Evolutionary conservation across 2,329 filamentous ascomycete genomes (phyloP).

Genomic region (Cytospora mali): DNA sequence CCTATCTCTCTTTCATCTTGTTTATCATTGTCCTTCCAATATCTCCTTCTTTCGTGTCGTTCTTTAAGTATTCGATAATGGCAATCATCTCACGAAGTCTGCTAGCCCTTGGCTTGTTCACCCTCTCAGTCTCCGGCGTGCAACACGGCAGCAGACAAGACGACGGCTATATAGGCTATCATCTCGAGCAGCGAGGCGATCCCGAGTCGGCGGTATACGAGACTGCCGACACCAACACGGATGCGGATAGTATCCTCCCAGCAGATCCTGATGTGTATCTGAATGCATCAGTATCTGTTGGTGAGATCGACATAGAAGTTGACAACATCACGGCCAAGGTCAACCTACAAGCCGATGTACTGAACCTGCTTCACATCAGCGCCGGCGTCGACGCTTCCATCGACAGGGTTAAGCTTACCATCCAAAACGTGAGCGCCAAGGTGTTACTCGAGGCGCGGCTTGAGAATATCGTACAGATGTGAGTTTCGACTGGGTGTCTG

Average conservation of each 20-base stretch:
- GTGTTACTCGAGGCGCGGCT: conserved; percentile 62
- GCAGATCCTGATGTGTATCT: conserved; percentile 61
- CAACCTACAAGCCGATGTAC: conserved; percentile 61
- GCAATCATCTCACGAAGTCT: neutral
- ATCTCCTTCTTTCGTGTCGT: neutral
- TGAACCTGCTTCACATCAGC: conserved; percentile 61
- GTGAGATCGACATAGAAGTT: conserved; percentile 61
- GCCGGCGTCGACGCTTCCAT: conserved; percentile 63
- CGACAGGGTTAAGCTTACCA: conserved; percentile 57
- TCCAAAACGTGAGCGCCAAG: conserved; percentile 61
- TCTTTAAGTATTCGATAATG: neutral
- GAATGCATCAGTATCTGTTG: conserved; percentile 60
- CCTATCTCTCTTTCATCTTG: neutral
- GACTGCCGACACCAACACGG: conserved; percentile 50
- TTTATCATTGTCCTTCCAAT: neutral
- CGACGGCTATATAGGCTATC: conserved; percentile 59
- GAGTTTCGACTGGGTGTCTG: neutral
- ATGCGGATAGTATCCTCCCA: conserved; percentile 45
- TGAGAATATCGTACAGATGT: conserved; percentile 61
- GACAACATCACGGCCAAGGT: conserved; percentile 63
- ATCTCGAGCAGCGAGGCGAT: conserved; percentile 53
- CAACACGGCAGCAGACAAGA: conserved; percentile 32
- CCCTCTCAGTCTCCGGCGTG: conserved; percentile 16
- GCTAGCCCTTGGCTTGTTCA: conserved; percentile 6
- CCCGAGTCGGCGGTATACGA: conserved; percentile 55